Base-by-base conservation (phyloP, 2,329 filamentous ascomycete species). In the Lasiodiplodia hormozganensis region DNA sequence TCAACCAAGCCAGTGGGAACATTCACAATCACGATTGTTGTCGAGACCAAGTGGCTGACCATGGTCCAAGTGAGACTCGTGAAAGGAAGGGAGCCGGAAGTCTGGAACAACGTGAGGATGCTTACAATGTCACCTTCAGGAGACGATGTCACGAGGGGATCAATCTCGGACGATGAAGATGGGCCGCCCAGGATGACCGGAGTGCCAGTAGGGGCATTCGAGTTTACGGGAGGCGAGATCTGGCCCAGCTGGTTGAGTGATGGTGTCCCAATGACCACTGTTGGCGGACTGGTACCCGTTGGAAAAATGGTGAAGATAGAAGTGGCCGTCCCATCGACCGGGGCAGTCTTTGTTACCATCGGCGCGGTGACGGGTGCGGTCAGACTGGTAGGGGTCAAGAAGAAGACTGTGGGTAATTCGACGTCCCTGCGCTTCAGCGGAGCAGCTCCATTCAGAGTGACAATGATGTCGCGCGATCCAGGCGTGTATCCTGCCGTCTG, bases 211-310 rank as follows among this genome's bases (percentile, higher is more conserved):
- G 11, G 36, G 5, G 16, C 11, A 6, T 7, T 47, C 7, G 21
- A 31, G 43, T 10, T 25, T 14, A n/a, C 10, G 43, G 21, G 21
- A 43, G 21, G 12, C 34, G n/a, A 12, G 38, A 57, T 11, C 10
- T 23, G 21, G 11, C 18, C 40, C 34, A 34, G 14, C 18, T 10
- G 16, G 53, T 36, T 47, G 14, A 38, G 12, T 18, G 65, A 23
- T 3, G 65, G 54, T 3, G 65, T 67, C n/a, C 54, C 65, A 2
- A 67, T 53, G 12, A 67, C 40, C 18, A 67, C 65, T 4, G 49
- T 58, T 4, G 65, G 65, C 18, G 31, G 43, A 31, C 34, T 60
- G 6, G 54, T 51, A 12, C 31, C 34, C 4, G 54, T 40, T 12
- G 65, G 65, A 2, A 67, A 16, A 8, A 67, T 51, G 2, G 65